Conservation (phyloP, 257 asterid genomes). For the Verbena officinalis region DNA sequence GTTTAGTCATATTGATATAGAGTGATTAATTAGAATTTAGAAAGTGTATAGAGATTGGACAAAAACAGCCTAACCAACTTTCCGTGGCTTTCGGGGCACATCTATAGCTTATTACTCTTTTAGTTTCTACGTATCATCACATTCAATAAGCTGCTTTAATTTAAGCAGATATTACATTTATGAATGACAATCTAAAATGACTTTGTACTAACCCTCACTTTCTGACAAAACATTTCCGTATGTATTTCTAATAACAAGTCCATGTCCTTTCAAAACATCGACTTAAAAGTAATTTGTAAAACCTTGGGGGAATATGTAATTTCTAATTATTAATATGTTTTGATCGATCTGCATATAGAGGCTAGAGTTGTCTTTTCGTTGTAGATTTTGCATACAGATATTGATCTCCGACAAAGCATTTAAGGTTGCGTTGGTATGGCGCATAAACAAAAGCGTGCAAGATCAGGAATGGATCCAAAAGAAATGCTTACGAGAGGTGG, state of each 20-base stretch:
- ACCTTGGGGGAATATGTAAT: no score
- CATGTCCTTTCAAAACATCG: no score
- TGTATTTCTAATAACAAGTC: no score
- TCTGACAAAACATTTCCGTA: no score
- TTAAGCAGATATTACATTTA: no score
- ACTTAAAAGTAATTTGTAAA: no score
- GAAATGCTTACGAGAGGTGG: neutral
- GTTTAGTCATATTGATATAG: no score
- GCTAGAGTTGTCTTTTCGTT: no score
- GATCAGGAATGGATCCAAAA: slow-evolving; percentile 12
- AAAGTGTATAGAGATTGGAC: neutral
- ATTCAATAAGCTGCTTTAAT: neutral
- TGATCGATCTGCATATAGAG: no score
- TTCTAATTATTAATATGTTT: no score
- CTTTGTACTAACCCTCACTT: no score
- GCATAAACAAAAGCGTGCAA: slow-evolving; percentile 29
- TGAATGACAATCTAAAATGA: no score
- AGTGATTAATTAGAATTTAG: neutral
- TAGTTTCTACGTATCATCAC: neutral
- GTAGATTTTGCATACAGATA: neutral
- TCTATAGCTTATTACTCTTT: neutral
- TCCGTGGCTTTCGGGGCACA: neutral
- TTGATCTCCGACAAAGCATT: slow-evolving; percentile 30
- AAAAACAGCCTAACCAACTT: slow-evolving; percentile 16
- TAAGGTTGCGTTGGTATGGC: slow-evolving; percentile 49